Percentiles rank a stretch among this genome's conserved stretches.
phyloP scores from a whole-genome alignment of 345 rosid genomes.

The Anacardium occidentale region DNA sequence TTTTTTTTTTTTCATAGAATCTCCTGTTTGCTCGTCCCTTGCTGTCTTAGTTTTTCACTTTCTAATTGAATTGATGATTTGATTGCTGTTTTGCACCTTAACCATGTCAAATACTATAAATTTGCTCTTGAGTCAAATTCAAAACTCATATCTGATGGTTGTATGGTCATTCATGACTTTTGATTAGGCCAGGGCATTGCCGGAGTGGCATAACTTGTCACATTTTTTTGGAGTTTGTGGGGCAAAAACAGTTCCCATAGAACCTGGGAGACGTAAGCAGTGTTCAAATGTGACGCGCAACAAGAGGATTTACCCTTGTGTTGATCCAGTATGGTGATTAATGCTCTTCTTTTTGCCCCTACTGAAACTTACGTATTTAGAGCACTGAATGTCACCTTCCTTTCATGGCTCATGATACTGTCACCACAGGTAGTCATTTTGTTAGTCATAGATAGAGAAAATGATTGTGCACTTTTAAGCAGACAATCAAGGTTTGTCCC shows the following conservation, averaged over 20 bases:
- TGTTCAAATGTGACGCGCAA: conserved; percentile 63
- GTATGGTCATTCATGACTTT: conserved; percentile 2
- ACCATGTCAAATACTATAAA: neutral
- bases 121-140: neutral
- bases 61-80: neutral
- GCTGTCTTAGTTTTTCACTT: neutral
- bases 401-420: conserved; percentile 15
- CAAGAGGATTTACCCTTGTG: conserved; percentile 79
- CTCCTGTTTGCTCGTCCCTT: neutral
- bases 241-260: conserved; percentile 51
- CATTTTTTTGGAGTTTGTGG: conserved; percentile 86
- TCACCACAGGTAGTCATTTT: conserved; percentile 80
- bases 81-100: conserved; percentile 5
- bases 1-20: neutral
- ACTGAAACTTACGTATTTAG: neutral
- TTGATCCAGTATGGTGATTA: conserved; percentile 64
- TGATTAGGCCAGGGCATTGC: conserved; percentile 75
- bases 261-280: conserved; percentile 81
- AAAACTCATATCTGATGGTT: neutral
- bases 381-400: conserved; percentile 6
- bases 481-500: conserved; percentile 83
- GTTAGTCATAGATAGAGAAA: conserved; percentile 87
- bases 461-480: conserved; percentile 77
- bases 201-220: conserved; percentile 75
- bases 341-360: conserved; percentile 7